Conservation (phyloP, 352 stramenopile species). For the Phytopythium montanum region DNA sequence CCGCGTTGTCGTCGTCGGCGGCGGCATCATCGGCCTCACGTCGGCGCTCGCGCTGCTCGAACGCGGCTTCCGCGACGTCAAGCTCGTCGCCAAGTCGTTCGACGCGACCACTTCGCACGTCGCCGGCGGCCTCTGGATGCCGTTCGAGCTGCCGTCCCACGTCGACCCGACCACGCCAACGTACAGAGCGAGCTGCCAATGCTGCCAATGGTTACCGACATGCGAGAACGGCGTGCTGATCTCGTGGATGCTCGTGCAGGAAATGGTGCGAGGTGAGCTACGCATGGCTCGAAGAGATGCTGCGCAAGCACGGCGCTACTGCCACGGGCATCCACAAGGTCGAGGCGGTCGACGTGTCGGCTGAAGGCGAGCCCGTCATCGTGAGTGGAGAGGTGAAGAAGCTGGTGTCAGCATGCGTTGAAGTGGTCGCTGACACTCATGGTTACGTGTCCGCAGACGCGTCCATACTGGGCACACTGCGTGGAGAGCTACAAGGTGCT, state of each 20-base stretch:
- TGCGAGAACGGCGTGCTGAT: neutral
- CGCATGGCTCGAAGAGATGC: constrained; percentile 43
- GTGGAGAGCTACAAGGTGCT: constrained; percentile 55
- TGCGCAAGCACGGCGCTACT: constrained; percentile 32
- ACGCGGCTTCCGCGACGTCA: constrained; percentile 37
- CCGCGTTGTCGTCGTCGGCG: constrained; percentile 52
- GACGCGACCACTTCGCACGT: constrained; percentile 64
- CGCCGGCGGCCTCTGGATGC: constrained; percentile 71
- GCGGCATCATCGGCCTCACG: constrained; percentile 65
- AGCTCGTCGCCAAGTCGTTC: constrained; percentile 44
- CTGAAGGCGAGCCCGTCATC: constrained; percentile 24
- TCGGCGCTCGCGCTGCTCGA: constrained; percentile 61
- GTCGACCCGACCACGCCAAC: constrained; percentile 28
- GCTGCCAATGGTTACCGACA: neutral
- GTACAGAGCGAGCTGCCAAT: constrained; percentile 14
- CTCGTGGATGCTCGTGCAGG: constrained; percentile 13
- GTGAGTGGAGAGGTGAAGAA: constrained; percentile 12
- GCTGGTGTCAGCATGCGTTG: neutral
- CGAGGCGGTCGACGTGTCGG: constrained; percentile 40
- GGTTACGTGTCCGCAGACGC: constrained; percentile 10
- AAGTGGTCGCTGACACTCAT: constrained; percentile 2
- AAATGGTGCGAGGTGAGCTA: constrained; percentile 68
- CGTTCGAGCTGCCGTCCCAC: constrained; percentile 48
- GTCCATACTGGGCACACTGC: constrained; percentile 69
- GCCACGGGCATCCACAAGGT: constrained; percentile 53